These are phyloP conservation scores for Plasmodium adleri DNA, from an alignment of 169 alveolate genomes.

Conservation along the genomic window DNA sequence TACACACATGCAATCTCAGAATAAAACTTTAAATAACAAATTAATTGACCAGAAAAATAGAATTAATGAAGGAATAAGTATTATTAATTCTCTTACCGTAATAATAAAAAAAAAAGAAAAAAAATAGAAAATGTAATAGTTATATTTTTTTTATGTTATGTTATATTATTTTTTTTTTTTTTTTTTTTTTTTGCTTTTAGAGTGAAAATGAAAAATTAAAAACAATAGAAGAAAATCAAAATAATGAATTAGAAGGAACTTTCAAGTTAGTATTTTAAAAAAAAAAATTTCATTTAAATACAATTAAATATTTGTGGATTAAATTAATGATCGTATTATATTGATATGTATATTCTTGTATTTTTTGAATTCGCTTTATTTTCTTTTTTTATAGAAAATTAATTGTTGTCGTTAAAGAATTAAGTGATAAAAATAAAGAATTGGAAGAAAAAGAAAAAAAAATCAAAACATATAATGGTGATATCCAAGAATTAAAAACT, in stretches of 20 bases:
- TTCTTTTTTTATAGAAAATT: conserved; percentile 58
- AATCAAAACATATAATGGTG: conserved; percentile 58
- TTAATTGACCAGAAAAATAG: conserved; percentile 74
- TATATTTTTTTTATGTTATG: conserved; percentile 4
- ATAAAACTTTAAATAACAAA: conserved; percentile 72
- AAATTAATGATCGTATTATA: not conserved
- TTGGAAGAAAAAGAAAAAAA: conserved; percentile 75
- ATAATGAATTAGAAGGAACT: conserved; percentile 77
- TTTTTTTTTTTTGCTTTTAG: conserved; percentile 39
- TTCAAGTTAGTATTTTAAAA: conserved; percentile 46
- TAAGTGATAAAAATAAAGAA: conserved; percentile 74
- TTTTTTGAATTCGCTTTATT: conserved; percentile 4
- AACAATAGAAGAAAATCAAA: conserved; percentile 78
- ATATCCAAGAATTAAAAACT: conserved; percentile 74
- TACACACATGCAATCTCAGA: conserved; percentile 75
- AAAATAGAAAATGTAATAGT: not conserved
- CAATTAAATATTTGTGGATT: no score
- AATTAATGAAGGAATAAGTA: conserved; percentile 75
- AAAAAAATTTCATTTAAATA: no score
- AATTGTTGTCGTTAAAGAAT: conserved; percentile 77
- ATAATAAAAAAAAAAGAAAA: conserved; percentile 23
- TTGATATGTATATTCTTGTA: no score
- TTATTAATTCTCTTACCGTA: conserved; percentile 74
- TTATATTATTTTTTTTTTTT: conserved; percentile 3
- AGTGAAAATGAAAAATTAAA: conserved; percentile 75